Evolutionary conservation across 495 filamentous ascomycete genomes (phyloP), one percentile per base, ranked within the genome.

Genomic region (Peziza echinospora): DNA sequence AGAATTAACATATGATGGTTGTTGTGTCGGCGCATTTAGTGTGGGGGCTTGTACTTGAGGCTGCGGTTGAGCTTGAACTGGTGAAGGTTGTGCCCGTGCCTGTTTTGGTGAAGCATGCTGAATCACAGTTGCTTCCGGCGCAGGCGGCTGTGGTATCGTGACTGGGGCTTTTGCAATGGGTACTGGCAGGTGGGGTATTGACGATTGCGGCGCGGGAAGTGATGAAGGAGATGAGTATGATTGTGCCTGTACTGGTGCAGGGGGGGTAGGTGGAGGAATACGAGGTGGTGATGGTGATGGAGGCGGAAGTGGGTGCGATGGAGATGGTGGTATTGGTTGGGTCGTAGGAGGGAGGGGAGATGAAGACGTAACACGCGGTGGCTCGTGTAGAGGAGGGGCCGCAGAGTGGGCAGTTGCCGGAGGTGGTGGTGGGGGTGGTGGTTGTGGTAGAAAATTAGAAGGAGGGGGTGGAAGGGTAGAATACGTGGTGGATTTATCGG

Each of bases 181-280:
- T 10, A 43, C 10, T 43, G 5, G 11, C 10, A 11, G 16, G 7
- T 7, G 21, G 7, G 41, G 41, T 7, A 7, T 10, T 9, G 41
- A 16, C 7, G 17, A n/a, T 21, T 58, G 61, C 3, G 47, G 50
- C 10, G 41, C 10, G 6, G 54, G 48, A 47, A 49, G 60, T 13
- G 13, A 41, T 17, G 50, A 5, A 23, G 54, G 61, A 7, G 54
- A 53, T 37, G 54, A 58, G 21, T 55, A 58, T 39, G 56, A 57
- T 2, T 55, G 53, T 8, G 56, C 24, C 4, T 58, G 58, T 5
- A 56, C 53, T 41, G 56, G 55, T 46, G 61, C 55, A 26, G 46
- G 41, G 9, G 47, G 45, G 9, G 50, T 51, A 19, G 44, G 22
- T 11, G 44, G n/a, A 3, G 25, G 43, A 24, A 51, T 51, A 23